Percentiles rank a stretch among this genome's conserved stretches.
phyloP scores from a whole-genome alignment of 768 basidiomycete genomes.

The Gautieria morchelliformis region DNA sequence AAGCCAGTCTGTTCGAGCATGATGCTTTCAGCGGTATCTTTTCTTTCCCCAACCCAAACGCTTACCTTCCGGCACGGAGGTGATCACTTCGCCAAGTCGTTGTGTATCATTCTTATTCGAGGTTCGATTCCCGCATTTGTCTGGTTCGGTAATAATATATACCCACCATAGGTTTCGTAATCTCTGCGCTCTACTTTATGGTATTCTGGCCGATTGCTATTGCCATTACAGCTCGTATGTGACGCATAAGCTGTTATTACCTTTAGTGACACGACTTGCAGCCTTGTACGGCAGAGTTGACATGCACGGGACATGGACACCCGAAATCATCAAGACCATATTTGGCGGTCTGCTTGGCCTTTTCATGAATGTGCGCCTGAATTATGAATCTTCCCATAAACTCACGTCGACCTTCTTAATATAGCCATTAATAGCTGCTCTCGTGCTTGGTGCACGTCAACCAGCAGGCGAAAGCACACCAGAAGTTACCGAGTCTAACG shows the following conservation, averaged over 20 bases:
- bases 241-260: not conserved
- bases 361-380: not conserved
- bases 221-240: slow-evolving; percentile 6
- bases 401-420: not conserved
- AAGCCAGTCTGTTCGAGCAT: not conserved
- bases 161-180: not conserved
- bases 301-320: slow-evolving; percentile 7
- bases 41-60: not conserved
- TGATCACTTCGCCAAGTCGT: not conserved
- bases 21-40: not conserved
- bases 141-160: not conserved
- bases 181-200: not conserved
- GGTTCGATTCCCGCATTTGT: not conserved
- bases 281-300: slow-evolving; percentile 1
- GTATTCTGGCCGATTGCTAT: slow-evolving; percentile 3
- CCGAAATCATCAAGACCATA: not conserved
- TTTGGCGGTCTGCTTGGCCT: slow-evolving; percentile 1
- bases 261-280: not conserved
- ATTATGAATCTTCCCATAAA: no score
- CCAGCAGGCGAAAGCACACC: no score
- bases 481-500: no score
- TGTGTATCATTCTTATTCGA: not conserved
- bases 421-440: slow-evolving; percentile 4
- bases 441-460: not conserved
- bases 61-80: not conserved